Base-by-base conservation (phyloP, 2,329 filamentous ascomycete species). In the Bisporella sp. region DNA sequence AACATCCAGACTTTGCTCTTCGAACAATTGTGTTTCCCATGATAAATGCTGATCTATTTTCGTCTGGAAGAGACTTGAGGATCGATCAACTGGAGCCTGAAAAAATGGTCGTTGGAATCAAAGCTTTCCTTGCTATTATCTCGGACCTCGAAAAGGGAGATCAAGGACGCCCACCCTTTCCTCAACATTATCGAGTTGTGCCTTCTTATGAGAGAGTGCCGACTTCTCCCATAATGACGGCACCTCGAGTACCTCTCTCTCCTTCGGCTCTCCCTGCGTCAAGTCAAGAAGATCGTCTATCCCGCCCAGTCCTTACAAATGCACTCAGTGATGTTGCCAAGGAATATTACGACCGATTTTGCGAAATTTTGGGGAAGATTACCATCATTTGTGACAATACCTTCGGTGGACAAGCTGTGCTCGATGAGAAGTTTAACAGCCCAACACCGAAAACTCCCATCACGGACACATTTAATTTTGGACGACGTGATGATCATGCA, bases 381-480 rank as follows among this genome's bases (percentile, higher is more conserved):
- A 96, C 91, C 2, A 87, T 97, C 42, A 85, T 97, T 33, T 99
- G 93, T 68, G 93, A 99, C 67, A 93, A 96, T 61, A 87, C 92
- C 0, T 99, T 99, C 70, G 95, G 93, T 47, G 93, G 93, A 1
- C 93, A 99, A 70, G 93, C 92, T 32, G 89, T 89, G 0, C 70
- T 97, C 45, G 93, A 99, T 63, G 95, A 99, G 67, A 97, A 96
- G 64, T 96, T 97, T 65, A 87, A 80, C 54, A 84, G 86, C 43
- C 81, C 87, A 6, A 87, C 87, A 0, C 91, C 93, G 0, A 97
- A 97, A 68, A 99, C 93, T 0, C 93, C 95, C 1, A 92, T 97
- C 59, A 78, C 91, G 1, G 93, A 97, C 52, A 91, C 90, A 0
- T 99, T 99, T 67, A 92, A 87, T 57, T 96, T 99, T 65, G 77